Base-by-base conservation (phyloP, 192 early-diverging fungal species). In the Cladochytrium replicatum region DNA sequence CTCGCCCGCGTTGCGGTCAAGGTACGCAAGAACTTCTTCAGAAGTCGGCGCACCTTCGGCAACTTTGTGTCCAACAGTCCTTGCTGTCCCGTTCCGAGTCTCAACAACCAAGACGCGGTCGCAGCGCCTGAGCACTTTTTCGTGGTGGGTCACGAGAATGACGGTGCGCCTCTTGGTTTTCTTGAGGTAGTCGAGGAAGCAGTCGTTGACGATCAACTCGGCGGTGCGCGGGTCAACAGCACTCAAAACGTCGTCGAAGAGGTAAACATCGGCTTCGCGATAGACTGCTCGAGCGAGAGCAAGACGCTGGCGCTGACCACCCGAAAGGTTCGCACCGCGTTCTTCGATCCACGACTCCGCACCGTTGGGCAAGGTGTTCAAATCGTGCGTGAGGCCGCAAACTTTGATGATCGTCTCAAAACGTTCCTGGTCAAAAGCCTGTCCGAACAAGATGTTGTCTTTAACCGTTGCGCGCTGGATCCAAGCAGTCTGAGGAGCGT, bases 371-470 rank as follows among this genome's bases (percentile, higher is more conserved):
- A 72, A 64, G 3, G 43, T 43, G 27, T 17, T 0, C 11, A 72
- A 41, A 34, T 76, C 74, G 13, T 38, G 38, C 9, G 66, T 65
- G 60, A 76, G 55, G 2, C 51, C 62, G 29, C 64, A 64, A 4
- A 48, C 69, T 15, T 32, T 26, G 19, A 76, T 39, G 1, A 72
- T 67, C 30, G 58, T 28, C 2, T 42, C 9, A 32, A 75, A 67
- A 46, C 63, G 54, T 13, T 41, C 39, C 21, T 59, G 38, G 27
- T 63, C 29, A 27, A 32, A 62, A 1, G 57, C 43, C 2, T 29
- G 32, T 1, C 73, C 73, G 48, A 76, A 76, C 7, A 50, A 28
- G 52, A 76, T 69, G 38, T 76, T 76, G 11, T 70, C 64, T 4
- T 39, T 43, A 28, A 72, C 57, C 6, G 55, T 67, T 6, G 63